A percentile compares a stretch with the other conserved stretches of the same genome.
Conservation (phyloP, 2,329 filamentous ascomycete species). For the Ceratocystis huliohia region DNA sequence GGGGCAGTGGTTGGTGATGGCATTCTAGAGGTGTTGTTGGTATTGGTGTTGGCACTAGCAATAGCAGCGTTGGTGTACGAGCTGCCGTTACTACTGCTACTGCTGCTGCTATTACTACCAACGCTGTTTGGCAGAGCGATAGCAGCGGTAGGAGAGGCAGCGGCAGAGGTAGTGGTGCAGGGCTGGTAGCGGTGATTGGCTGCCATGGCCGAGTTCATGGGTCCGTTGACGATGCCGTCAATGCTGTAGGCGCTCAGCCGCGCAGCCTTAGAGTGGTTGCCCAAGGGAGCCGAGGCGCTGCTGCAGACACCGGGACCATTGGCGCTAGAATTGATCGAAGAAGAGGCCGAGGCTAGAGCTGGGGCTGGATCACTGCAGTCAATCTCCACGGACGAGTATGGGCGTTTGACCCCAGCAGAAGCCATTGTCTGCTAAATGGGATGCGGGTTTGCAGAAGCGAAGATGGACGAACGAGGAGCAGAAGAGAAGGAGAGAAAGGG, state of each 20-base stretch:
- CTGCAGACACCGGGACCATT: constrained; percentile 6
- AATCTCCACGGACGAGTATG: constrained; percentile 28
- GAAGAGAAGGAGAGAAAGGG: neutral
- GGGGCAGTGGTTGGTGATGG: constrained; percentile 11
- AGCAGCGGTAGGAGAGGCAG: neutral
- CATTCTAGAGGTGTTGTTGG: neutral
- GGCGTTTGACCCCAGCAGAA: constrained; percentile 33
- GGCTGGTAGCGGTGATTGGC: constrained; percentile 19
- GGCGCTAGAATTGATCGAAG: constrained; percentile 1
- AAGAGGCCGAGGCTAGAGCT: constrained; percentile 1
- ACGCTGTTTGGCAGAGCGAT: constrained; percentile 3
- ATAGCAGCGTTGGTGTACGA: neutral
- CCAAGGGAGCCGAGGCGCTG: neutral
- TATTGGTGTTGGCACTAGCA: neutral
- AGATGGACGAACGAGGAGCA: neutral
- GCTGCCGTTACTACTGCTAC: constrained; percentile 11
- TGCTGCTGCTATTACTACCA: constrained; percentile 22
- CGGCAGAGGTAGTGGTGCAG: neutral
- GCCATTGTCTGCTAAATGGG: constrained; percentile 22
- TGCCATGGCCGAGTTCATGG: neutral
- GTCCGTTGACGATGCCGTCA: neutral
- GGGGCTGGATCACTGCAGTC: constrained; percentile 24
- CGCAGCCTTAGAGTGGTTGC: constrained; percentile 20
- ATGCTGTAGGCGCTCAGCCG: constrained; percentile 3
- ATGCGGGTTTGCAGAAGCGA: neutral